Evolutionary conservation across 73 alveolate species (phyloP), one percentile per base, ranked within the genome.

Genomic region (Paraurostyla sp.): DNA sequence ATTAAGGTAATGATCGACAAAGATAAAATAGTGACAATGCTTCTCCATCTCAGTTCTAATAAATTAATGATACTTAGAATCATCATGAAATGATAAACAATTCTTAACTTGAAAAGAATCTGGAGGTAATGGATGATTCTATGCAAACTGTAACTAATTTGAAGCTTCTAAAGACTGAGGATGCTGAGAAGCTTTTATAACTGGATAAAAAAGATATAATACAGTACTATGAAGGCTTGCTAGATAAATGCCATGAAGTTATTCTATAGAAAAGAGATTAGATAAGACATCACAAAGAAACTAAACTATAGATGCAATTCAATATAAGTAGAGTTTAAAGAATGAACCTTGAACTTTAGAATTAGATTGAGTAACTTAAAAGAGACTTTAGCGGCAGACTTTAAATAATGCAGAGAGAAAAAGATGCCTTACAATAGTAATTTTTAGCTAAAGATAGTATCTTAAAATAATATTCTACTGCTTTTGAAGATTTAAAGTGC

Each of bases 401-500:
- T 3, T 9, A 32, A 43, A 73, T 73, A 9, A 73, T 73, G 32
- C 54, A 43, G 20, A 49, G 71, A 29, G 86, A 73, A 46, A 73
- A 73, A 45, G 86, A 73, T 43, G 65, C 86, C 42, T 50, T 73
- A 43, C 59, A 48, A 35, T 35, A 73, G 27, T 45, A 73, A 46
- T 73, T 45, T 48, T 11, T 46, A 56, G 71, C 65, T 25, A 73
- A 73, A 35, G 86, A 73, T 11, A 25, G 62, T 9, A 2, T 73
- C 9, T 30, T 73, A 16, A 73, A 49, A 73, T 38, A 73, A 46
- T 73, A 73, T 48, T 46, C 29, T 25, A 27, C 18, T 4, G 86
- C 86, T 2, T 73, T 73, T 30, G 86, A 73, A 46, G 86, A 73
- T 45, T 33, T 73, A 43, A 73, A 73, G 46, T 20, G 54, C 52